Evolutionary conservation across 2,329 filamentous ascomycete genomes (phyloP).

Genomic region (Botrytis paeoniae): DNA sequence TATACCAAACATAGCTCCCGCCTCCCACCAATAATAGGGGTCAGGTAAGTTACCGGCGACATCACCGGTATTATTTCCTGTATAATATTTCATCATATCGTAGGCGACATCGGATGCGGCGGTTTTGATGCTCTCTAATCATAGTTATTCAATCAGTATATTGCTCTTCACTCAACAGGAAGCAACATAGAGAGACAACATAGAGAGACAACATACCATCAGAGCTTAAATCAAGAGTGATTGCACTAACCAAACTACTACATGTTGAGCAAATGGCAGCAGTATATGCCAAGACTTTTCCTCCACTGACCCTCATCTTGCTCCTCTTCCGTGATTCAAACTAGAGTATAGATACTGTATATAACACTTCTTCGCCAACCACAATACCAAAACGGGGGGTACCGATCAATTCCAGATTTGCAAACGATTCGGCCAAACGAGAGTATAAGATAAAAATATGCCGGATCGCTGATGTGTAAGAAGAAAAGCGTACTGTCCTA

Average conservation of each 20-base stretch:
- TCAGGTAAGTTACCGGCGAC: slow-evolving; percentile 48
- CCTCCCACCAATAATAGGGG: slow-evolving; percentile 41
- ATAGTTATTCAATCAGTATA: not conserved
- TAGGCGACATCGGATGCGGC: slow-evolving; percentile 41
- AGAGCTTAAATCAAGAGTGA: slow-evolving; percentile 16
- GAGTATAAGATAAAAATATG: slow-evolving; percentile 17
- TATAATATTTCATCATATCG: slow-evolving; percentile 53
- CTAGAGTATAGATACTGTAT: not conserved
- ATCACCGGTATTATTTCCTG: slow-evolving; percentile 48
- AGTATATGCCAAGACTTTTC: slow-evolving; percentile 19
- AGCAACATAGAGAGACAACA: not conserved
- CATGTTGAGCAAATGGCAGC: slow-evolving; percentile 19
- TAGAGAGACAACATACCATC: slow-evolving; percentile 14
- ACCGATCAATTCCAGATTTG: not conserved
- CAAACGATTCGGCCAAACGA: slow-evolving; percentile 15
- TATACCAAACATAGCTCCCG: slow-evolving; percentile 71
- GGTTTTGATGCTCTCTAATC: slow-evolving; percentile 36
- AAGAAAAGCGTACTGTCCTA: not conserved
- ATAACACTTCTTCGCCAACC: not conserved
- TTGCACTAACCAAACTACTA: slow-evolving; percentile 14
- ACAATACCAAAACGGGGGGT: not conserved
- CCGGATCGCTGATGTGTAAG: not conserved
- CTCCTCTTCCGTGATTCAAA: not conserved
- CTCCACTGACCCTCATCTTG: slow-evolving; percentile 19
- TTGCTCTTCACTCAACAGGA: not conserved